Evolutionary conservation across 371 early-diverging fungal genomes (phyloP), one percentile per base, ranked within the genome.

Genomic region (Syncephalis fuscata): DNA sequence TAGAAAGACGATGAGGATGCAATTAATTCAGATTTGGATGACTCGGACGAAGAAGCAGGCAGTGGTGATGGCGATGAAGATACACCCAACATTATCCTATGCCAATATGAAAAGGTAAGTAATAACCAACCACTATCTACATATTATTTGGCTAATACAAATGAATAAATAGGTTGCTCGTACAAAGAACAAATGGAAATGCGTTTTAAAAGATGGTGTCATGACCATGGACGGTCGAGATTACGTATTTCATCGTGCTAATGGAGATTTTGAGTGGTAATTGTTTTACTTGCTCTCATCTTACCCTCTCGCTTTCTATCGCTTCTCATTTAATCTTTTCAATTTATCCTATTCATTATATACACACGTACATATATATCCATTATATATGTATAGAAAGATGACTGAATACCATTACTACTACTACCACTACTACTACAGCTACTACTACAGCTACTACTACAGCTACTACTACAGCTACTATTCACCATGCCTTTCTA

Each of bases 171-270:
- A 69, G 71, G 86, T 92, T 24, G 78, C 80, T 16, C 78, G 95
- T 51, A 88, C 88, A 52, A 94, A 92, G 67, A 96, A 91, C 74
- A 89, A 89, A 67, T 96, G 95, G 95, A 90, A 91, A 73, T 91
- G 92, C 59, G 78, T 82, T 8, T 70, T 96, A 41, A 84, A 85
- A 62, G 97, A 94, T 56, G 97, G 97, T 22, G 87, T 96, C 53
- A 82, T 90, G 69, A 62, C 85, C 51, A 80, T 92, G 44, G 88
- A 94, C 54, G 97, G 95, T 17, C 76, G 80, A 52, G 94, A 96
- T 55, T 93, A 88, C 59, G 61, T 92, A 32, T 96, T 94, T 71
- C 80, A 84, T 53, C 83, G 81, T 61, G 88, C 88, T 11, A 92
- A 70, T 52, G 88, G 90, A 27, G 95, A 95, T 48, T 93, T 92